A percentile compares a stretch with the other conserved stretches of the same genome.
phyloP scores from a whole-genome alignment of 2,329 filamentous ascomycete genomes.

The Trichoderma guizhouense region DNA sequence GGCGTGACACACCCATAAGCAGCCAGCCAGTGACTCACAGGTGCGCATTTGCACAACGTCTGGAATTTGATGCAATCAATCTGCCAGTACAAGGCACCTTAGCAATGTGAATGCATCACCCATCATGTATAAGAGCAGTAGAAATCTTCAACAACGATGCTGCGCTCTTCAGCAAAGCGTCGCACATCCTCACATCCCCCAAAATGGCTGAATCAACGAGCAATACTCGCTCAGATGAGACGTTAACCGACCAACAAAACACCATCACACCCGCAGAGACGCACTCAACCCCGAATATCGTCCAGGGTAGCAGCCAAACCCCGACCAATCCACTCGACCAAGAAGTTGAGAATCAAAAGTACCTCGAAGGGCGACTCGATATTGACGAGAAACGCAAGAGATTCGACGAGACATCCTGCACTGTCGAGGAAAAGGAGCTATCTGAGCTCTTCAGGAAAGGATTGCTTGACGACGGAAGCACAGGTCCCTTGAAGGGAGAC shows the following conservation, averaged over 20 bases:
- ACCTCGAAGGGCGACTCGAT: not conserved
- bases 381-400: not conserved
- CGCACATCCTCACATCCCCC: not conserved
- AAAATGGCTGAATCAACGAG: not conserved
- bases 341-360: not conserved
- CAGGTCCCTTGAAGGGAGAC: not conserved
- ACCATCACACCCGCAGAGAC: not conserved
- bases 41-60: not conserved
- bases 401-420: slow-evolving; percentile 6
- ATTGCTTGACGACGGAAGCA: slow-evolving; percentile 12
- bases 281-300: not conserved
- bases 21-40: slow-evolving; percentile 4
- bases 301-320: not conserved
- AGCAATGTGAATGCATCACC: not conserved
- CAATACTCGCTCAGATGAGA: not conserved
- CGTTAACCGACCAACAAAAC: not conserved
- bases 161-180: not conserved
- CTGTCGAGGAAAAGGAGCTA: slow-evolving; percentile 17
- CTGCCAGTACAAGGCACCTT: not conserved
- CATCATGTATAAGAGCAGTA: not conserved
- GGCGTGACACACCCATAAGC: not conserved
- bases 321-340: not conserved
- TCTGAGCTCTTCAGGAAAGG: slow-evolving; percentile 14
- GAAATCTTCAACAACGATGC: not conserved
- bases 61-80: not conserved